Conservation (phyloP, 768 basidiomycete species). For the Dendrothele bispora region DNA sequence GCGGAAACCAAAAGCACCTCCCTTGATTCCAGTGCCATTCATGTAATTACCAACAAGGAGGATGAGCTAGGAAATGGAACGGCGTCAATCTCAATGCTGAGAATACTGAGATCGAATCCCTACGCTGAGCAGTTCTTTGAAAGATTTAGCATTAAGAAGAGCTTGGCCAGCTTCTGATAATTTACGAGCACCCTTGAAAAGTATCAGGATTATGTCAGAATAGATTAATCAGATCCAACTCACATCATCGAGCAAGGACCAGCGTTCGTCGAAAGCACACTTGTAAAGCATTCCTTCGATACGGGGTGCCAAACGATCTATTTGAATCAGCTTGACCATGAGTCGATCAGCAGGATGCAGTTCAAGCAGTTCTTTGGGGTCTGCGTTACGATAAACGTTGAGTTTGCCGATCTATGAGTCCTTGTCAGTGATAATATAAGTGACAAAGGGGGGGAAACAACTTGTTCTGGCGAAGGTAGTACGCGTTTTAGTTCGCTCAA, state of each 20-base stretch:
- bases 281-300: constrained; percentile 97
- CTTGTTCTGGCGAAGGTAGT: constrained; percentile 90
- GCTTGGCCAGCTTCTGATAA: constrained; percentile 79
- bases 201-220: constrained; percentile 5
- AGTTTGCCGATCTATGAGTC: constrained; percentile 74
- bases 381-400: constrained; percentile 86
- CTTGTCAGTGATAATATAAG: background rate
- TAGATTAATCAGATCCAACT: constrained; percentile 17
- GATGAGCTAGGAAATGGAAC: constrained; percentile 69
- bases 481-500: constrained; percentile 85
- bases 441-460: constrained; percentile 24
- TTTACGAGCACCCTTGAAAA: constrained; percentile 70
- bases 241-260: constrained; percentile 80
- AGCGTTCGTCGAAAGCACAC: constrained; percentile 83
- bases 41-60: constrained; percentile 97
- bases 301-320: constrained; percentile 82
- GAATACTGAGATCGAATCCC: constrained; percentile 15
- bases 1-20: constrained; percentile 95
- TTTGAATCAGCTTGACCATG: constrained; percentile 96
- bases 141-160: constrained; percentile 77
- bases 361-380: constrained; percentile 78
- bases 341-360: constrained; percentile 95
- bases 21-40: constrained; percentile 95
- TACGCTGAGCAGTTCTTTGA: constrained; percentile 89
- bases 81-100: background rate